These are phyloP conservation scores for Rhizopus stolonifer DNA, from an alignment of 371 early-diverging fungal genomes.

Conservation along the genomic window DNA sequence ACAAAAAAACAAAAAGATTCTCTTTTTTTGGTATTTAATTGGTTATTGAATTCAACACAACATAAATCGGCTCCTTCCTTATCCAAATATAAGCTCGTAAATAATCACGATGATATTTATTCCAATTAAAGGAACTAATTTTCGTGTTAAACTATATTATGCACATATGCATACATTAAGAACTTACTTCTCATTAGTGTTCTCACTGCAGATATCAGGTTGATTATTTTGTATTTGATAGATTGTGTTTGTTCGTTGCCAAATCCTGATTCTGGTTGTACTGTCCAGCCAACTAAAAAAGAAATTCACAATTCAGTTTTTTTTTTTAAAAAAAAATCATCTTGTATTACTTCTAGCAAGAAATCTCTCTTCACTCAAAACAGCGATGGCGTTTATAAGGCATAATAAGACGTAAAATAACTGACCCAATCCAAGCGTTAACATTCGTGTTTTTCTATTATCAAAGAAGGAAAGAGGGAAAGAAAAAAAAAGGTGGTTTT, in stretches of 20 bases:
- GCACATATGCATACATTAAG: neutral
- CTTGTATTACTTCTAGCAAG: slow-evolving; percentile 93
- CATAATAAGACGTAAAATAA: slow-evolving; percentile 78
- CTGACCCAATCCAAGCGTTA: slow-evolving; percentile 69
- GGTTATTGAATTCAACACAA: slow-evolving; percentile 21
- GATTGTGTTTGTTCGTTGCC: slow-evolving; percentile 64
- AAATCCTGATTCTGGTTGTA: slow-evolving; percentile 66
- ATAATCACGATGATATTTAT: slow-evolving; percentile 84
- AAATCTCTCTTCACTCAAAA: slow-evolving; percentile 94
- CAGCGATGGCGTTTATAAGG: slow-evolving; percentile 89
- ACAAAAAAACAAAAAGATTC: slow-evolving; percentile 41
- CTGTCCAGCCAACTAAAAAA: slow-evolving; percentile 64
- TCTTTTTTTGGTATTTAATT: slow-evolving; percentile 64
- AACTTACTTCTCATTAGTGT: slow-evolving; percentile 87
- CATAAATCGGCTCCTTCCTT: slow-evolving; percentile 2
- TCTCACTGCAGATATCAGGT: slow-evolving; percentile 88
- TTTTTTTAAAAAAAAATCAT: no score
- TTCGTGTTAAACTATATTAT: neutral
- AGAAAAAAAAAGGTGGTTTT: slow-evolving; percentile 1
- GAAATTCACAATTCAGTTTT: no score
- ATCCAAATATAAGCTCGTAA: slow-evolving; percentile 83
- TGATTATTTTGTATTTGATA: slow-evolving; percentile 82
- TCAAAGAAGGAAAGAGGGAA: neutral
- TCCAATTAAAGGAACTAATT: slow-evolving; percentile 79
- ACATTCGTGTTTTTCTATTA: slow-evolving; percentile 13